Percentiles rank a stretch among this genome's conserved stretches.
Evolutionary conservation across 352 stramenopile species (phyloP).

Genomic region (Phytopythium litorale): DNA sequence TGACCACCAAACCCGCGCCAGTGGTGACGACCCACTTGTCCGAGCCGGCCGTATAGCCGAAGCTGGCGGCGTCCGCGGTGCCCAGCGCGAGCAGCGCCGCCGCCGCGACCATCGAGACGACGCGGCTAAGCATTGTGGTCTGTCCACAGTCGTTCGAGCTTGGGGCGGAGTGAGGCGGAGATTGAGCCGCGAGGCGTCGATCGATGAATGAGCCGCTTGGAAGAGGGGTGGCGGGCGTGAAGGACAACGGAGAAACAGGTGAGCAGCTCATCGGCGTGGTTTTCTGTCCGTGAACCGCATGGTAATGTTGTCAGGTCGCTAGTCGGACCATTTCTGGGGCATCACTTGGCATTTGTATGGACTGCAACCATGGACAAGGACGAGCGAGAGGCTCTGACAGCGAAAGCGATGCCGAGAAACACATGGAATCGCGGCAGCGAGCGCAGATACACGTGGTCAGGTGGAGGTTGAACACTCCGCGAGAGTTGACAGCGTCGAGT

Average conservation of each 20-base stretch:
- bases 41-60: constrained; percentile 25
- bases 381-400: neutral
- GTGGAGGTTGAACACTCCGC: no score
- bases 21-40: constrained; percentile 35
- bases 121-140: neutral
- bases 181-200: neutral
- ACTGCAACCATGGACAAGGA: neutral
- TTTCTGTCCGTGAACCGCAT: neutral
- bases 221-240: neutral
- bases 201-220: neutral
- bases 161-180: neutral
- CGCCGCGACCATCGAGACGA: neutral
- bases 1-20: constrained; percentile 23
- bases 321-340: neutral
- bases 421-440: neutral
- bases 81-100: neutral
- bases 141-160: neutral
- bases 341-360: neutral
- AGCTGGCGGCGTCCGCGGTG: constrained; percentile 11
- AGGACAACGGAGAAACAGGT: no score
- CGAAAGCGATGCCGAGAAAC: neutral
- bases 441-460: neutral
- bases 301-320: neutral
- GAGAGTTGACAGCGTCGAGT: no score
- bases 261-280: neutral